phyloP scores from a whole-genome alignment of 2,329 filamentous ascomycete genomes.

The Scedosporium minutisporum region DNA sequence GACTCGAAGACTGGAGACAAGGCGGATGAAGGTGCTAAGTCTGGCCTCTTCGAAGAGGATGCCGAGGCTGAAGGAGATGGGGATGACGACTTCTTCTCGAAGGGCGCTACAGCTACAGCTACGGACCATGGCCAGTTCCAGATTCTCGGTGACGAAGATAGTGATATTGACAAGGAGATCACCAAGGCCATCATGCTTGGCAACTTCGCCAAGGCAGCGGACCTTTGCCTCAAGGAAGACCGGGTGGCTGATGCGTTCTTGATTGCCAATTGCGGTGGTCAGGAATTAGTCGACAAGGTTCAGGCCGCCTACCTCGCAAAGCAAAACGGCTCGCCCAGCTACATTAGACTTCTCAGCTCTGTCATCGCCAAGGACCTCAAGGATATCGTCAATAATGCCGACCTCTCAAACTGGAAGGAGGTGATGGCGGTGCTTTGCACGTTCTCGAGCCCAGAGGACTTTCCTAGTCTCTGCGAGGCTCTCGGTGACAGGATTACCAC shows the following conservation, averaged over 20 bases:
- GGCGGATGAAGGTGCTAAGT: slow-evolving; percentile 34
- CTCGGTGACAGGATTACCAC: slow-evolving; percentile 86
- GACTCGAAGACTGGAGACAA: slow-evolving; percentile 21
- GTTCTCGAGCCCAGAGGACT: slow-evolving; percentile 83
- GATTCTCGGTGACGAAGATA: slow-evolving; percentile 76
- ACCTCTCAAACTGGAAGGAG: slow-evolving; percentile 91
- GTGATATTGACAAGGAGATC: slow-evolving; percentile 72
- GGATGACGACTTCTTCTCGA: slow-evolving; percentile 80
- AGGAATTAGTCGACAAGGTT: slow-evolving; percentile 87
- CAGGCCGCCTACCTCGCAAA: slow-evolving; percentile 83
- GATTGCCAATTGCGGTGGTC: slow-evolving; percentile 92
- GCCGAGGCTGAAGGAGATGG: slow-evolving; percentile 54
- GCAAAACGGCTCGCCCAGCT: slow-evolving; percentile 76
- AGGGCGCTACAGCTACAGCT: slow-evolving; percentile 84
- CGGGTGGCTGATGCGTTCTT: slow-evolving; percentile 94
- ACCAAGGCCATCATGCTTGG: slow-evolving; percentile 84
- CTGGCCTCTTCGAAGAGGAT: slow-evolving; percentile 71
- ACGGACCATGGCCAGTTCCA: slow-evolving; percentile 94
- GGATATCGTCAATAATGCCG: slow-evolving; percentile 96
- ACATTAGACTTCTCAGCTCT: slow-evolving; percentile 79
- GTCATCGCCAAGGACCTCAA: slow-evolving; percentile 95
- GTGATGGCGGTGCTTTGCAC: slow-evolving; percentile 94
- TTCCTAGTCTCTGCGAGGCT: slow-evolving; percentile 88
- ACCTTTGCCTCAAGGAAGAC: slow-evolving; percentile 79
- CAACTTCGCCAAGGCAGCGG: slow-evolving; percentile 80